These are phyloP conservation scores for Colletotrichum gloeosporioides DNA, from an alignment of 2,329 filamentous ascomycete genomes.

Conservation along the genomic window DNA sequence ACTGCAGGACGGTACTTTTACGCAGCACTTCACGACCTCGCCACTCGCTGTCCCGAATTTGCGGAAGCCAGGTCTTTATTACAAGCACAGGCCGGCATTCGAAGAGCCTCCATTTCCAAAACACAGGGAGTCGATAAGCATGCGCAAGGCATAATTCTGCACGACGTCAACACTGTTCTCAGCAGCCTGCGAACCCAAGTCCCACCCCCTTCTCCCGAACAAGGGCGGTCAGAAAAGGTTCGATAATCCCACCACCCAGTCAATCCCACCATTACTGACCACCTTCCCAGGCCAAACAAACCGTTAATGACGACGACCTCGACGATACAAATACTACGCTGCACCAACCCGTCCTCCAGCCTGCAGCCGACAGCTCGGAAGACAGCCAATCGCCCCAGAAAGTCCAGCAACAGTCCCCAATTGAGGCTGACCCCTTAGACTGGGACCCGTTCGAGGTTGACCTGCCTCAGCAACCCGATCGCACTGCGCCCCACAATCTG, in stretches of 20 bases:
- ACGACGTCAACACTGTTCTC: not conserved
- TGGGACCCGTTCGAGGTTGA: not conserved
- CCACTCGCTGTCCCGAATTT: not conserved
- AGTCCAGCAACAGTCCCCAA: not conserved
- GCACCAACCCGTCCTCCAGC: not conserved
- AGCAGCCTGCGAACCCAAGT: not conserved
- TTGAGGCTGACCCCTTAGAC: not conserved
- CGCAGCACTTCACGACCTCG: not conserved
- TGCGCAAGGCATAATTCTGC: not conserved
- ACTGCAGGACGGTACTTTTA: not conserved
- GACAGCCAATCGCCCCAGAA: not conserved
- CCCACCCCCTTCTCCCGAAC: not conserved
- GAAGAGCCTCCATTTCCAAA: not conserved
- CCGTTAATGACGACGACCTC: not conserved
- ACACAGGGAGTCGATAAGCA: not conserved
- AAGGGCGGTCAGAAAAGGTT: not conserved
- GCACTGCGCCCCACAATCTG: not conserved
- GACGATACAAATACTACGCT: not conserved
- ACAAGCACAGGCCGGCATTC: not conserved
- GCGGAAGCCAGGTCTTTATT: not conserved
- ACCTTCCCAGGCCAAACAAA: not conserved
- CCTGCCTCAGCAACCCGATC: not conserved
- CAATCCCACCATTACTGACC: not conserved
- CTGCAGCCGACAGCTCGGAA: not conserved
- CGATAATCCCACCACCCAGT: not conserved